These are phyloP conservation scores for Neurospora sublineolata DNA, from an alignment of 495 filamentous ascomycete species.

Conservation along the genomic window DNA sequence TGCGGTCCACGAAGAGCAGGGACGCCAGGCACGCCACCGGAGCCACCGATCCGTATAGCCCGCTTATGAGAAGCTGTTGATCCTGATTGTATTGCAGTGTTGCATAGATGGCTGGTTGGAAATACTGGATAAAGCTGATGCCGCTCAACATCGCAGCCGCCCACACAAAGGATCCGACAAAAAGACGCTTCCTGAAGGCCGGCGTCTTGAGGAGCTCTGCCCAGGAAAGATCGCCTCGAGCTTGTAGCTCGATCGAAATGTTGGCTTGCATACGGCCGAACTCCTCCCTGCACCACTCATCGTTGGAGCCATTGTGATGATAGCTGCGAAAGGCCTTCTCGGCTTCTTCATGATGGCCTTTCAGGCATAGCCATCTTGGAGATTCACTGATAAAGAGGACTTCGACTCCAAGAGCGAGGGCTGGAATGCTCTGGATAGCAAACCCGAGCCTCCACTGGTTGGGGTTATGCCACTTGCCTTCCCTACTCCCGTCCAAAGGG, in stretches of 20 bases:
- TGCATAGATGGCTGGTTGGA: conserved; percentile 38
- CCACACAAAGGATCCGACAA: conserved; percentile 42
- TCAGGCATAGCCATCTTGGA: conserved; percentile 46
- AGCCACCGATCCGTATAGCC: conserved; percentile 40
- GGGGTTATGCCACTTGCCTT: conserved; percentile 22
- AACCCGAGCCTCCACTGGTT: conserved; percentile 46
- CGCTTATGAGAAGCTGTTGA: conserved; percentile 40
- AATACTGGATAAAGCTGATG: conserved; percentile 43
- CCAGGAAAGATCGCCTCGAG: conserved; percentile 30
- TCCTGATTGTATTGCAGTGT: conserved; percentile 34
- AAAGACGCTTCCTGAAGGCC: conserved; percentile 35
- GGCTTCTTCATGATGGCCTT: conserved; percentile 34
- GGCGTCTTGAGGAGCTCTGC: conserved; percentile 32
- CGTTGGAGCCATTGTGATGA: conserved; percentile 35
- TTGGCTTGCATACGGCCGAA: conserved; percentile 34
- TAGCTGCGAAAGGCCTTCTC: conserved; percentile 30
- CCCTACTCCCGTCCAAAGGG: conserved; percentile 34
- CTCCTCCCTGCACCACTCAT: conserved; percentile 34
- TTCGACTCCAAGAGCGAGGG: conserved; percentile 36
- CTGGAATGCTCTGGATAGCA: conserved; percentile 40
- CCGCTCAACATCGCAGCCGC: conserved; percentile 43
- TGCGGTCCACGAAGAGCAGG: conserved; percentile 40
- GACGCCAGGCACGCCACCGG: conserved; percentile 39
- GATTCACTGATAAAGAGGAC: conserved; percentile 44
- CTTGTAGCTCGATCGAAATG: conserved; percentile 28